Evolutionary conservation across 2,329 filamentous ascomycete genomes (phyloP), one percentile per base, ranked within the genome.

Genomic region (Botrytis aclada): DNA sequence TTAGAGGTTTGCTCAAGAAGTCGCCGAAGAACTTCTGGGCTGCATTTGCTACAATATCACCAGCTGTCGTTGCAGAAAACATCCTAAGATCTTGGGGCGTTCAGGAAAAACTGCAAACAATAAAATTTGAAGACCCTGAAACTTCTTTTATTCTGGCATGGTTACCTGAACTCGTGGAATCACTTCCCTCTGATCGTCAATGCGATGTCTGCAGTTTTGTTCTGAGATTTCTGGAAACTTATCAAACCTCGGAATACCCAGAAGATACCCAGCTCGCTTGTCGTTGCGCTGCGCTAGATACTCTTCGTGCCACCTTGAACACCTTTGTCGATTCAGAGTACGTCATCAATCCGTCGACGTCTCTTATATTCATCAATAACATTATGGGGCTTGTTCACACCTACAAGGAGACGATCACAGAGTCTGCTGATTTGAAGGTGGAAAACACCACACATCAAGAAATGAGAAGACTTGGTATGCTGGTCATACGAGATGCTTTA

Each of bases 1-100:
- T 97, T 74, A 89, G 88, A 62, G 85, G 85, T 20, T 86, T 98
- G 25, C 84, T 98, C 70, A 88, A 90, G 76, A 94, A 93, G 77
- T 92, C 93, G 0, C 88, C 94, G 0, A 88, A 88, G 71, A 92
- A 93, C 62, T 96, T 98, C 78, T 98, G 95, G 95, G 92, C 94
- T 78, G 91, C 94, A 2, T 91, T 97, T 83, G 91, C 92, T 69
- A 89, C 93, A 43, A 93, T 95, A 69, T 92, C 93, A 0, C 92
- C 94, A 4, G 90, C 90, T 60, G 89, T 91, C 47, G 89, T 98
- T 65, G 89, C 94, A n/a, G 94, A 98, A 80, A 88, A 94, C 75
- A 88, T 97, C 61, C 93, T 96, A 78, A 88, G 88, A 73, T 94
- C 92, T 75, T 90, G 90, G 12, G 86, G 88, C 5, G 89, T 93